Evolutionary conservation across 192 early-diverging fungal species (phyloP), one percentile per base, ranked within the genome.

Genomic region (Coemansia sp.): DNA sequence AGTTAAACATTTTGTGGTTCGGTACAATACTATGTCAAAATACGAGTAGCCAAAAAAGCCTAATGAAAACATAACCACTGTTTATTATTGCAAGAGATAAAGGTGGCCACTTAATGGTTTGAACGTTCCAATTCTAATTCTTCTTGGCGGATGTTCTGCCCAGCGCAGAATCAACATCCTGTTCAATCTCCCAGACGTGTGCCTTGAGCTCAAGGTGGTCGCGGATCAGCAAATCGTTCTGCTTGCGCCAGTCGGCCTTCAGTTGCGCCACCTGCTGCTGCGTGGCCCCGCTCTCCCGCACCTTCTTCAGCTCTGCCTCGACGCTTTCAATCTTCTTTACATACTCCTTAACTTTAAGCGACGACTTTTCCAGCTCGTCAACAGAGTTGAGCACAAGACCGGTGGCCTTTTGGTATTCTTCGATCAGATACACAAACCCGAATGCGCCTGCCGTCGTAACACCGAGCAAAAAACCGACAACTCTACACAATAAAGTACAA

Each of bases 121-220:
- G 8, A 1, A 17, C 10, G 23, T 46, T 15, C 18, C 22, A 18
- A 14, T 53, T 58, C 56, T 55, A 37, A 18, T 55, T 15, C 55
- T 52, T 58, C n/a, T 55, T 57, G 15, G 54, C 53, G 21, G 55
- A 48, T 15, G 61, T 18, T 58, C 59, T 58, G 17, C 59, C 63
- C 25, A 72, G 53, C 23, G 60, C 69, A 21, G 70, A 34, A 43
- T 78, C 75, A 17, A 78, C 75, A 37, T 78, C 75, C 57, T 78
- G 75, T 56, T 78, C 75, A 25, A 78, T 61, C 55, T 78, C 89
- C 89, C 88, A 92, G 17, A 95, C 85, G 50, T 88, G 84, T 0
- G 88, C 86, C 66, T 93, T 92, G 55, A 92, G 80, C 67, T 93
- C 91, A 34, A 95, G 76, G 53, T 91, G 89, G 43, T 89, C 88